phyloP scores from a whole-genome alignment of 192 early-diverging fungal species.

The Coemansia interrupta region DNA sequence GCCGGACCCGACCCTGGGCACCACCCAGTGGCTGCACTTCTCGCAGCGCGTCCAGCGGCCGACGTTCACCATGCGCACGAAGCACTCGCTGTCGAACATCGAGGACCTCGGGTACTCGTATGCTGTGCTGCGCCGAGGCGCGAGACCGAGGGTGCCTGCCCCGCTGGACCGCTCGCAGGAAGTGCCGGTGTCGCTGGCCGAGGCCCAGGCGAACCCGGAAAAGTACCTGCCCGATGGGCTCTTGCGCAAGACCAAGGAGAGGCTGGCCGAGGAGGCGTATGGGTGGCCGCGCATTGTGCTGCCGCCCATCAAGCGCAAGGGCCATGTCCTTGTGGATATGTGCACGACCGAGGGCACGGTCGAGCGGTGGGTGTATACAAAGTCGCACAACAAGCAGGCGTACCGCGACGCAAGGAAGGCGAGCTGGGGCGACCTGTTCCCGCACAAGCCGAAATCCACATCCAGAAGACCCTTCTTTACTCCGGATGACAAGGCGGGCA shows the following conservation, averaged over 20 bases:
- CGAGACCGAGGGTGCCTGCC: conserved; percentile 25
- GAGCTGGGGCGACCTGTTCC: conserved; percentile 82
- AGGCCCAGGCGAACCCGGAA: conserved; percentile 10
- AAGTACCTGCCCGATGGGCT: conserved; percentile 15
- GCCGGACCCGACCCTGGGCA: conserved; percentile 64
- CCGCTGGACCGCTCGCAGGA: not conserved
- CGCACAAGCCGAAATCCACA: conserved; percentile 59
- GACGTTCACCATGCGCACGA: conserved; percentile 63
- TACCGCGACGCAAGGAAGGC: conserved; percentile 75
- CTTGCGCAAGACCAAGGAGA: conserved; percentile 9
- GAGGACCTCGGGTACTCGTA: conserved; percentile 80
- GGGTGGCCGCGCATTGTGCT: conserved; percentile 68
- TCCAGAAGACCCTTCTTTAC: conserved; percentile 14
- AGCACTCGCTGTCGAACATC: conserved; percentile 61
- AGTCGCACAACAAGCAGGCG: conserved; percentile 63
- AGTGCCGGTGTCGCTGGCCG: not conserved
- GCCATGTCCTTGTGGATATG: conserved; percentile 70
- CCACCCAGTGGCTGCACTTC: conserved; percentile 72
- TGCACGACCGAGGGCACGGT: conserved; percentile 57
- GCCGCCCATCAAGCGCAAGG: conserved; percentile 74
- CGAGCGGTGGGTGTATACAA: conserved; percentile 68
- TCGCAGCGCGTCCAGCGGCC: conserved; percentile 74
- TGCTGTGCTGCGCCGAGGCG: conserved; percentile 67
- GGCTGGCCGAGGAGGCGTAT: conserved; percentile 48
- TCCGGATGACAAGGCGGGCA: not conserved